These are phyloP conservation scores for Favolaschia claudopus DNA, from an alignment of 768 basidiomycete species.

Conservation along the genomic window DNA sequence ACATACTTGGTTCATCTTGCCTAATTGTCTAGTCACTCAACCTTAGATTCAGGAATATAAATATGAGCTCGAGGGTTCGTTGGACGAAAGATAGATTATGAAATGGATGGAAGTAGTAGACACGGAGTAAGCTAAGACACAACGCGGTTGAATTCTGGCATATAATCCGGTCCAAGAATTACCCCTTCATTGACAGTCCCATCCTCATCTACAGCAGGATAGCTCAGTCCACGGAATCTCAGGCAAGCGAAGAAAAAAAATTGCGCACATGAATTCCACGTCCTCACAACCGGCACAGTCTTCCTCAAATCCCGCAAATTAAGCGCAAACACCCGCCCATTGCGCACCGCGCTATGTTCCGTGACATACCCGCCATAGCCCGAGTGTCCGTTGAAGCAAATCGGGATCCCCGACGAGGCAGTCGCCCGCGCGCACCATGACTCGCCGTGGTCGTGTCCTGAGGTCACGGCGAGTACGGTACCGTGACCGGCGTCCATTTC, in stretches of 20 bases:
- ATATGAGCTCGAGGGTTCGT: too few relatives aligned
- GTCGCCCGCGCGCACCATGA: conserved; percentile 27
- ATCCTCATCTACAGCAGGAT: conserved; percentile 18
- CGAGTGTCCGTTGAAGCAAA: conserved; percentile 30
- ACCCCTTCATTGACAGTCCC: conserved; percentile 22
- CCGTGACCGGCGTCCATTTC: conserved; percentile 18
- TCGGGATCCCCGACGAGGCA: conserved; percentile 21
- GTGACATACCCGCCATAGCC: conserved; percentile 30
- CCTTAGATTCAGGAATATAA: too few relatives aligned
- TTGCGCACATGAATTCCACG: conserved; percentile 29
- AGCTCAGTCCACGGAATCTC: neutral
- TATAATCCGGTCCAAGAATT: conserved; percentile 26
- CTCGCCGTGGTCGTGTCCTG: conserved; percentile 30
- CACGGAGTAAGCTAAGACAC: too few relatives aligned
- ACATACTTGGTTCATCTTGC: too few relatives aligned
- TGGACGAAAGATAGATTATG: too few relatives aligned
- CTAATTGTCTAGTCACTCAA: too few relatives aligned
- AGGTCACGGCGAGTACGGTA: conserved; percentile 27
- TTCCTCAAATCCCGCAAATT: conserved; percentile 12
- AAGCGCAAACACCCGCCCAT: conserved; percentile 24
- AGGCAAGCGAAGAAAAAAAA: neutral
- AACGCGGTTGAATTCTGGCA: conserved; percentile 14
- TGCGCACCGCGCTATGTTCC: conserved; percentile 22
- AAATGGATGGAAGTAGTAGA: too few relatives aligned
- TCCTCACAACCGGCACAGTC: conserved; percentile 19